Percentiles rank a stretch among this genome's conserved stretches.
Conservation (phyloP, 495 filamentous ascomycete genomes). For the Pseudoneurospora amorphoporcata region DNA sequence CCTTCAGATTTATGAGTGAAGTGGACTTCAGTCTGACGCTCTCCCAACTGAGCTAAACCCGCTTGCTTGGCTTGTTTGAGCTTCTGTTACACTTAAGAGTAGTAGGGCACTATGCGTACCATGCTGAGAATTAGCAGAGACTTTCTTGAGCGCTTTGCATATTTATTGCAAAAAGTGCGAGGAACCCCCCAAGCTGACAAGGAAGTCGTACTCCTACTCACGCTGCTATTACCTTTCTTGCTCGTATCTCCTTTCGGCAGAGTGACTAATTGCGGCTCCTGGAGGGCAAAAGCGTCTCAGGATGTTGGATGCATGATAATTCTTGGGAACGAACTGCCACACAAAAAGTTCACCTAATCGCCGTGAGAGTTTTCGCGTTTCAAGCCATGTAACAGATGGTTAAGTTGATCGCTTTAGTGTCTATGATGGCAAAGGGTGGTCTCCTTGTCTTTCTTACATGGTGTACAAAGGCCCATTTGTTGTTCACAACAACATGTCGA, state of each 20-base stretch:
- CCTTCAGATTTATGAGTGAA: not conserved
- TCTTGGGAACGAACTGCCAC: too few relatives aligned
- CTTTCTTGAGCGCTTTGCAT: not conserved
- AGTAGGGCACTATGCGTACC: not conserved
- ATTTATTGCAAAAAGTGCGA: not conserved
- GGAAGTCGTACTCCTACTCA: not conserved
- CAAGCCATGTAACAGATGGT: not conserved
- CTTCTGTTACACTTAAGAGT: not conserved
- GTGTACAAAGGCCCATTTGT: not conserved
- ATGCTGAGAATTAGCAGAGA: not conserved
- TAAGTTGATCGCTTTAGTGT: not conserved
- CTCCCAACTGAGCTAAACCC: not conserved
- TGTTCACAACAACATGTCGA: not conserved
- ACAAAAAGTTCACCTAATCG: too few relatives aligned
- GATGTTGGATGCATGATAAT: not conserved
- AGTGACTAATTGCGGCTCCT: not conserved
- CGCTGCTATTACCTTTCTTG: not conserved
- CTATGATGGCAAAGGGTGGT: not conserved
- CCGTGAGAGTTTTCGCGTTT: too few relatives aligned
- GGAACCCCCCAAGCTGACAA: not conserved
- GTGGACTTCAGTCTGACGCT: not conserved
- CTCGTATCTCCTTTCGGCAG: not conserved
- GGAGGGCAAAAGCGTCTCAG: not conserved
- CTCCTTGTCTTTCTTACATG: not conserved
- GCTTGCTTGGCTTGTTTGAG: not conserved